Conservation (phyloP, 257 asterid species). For the Petunia secreta region DNA sequence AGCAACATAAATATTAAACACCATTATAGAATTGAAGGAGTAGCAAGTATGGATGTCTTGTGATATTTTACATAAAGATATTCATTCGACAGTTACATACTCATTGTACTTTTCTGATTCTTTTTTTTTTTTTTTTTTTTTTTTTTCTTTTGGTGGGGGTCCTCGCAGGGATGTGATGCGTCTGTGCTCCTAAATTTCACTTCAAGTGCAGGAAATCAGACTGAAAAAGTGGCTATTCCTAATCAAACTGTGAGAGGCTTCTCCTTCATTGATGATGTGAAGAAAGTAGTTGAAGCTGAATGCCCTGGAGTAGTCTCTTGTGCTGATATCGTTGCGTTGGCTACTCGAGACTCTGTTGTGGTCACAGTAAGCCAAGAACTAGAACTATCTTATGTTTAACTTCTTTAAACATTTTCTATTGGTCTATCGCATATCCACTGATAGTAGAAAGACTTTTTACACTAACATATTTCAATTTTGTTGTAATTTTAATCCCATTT, state of each 20-base stretch:
- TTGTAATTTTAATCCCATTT: not conserved
- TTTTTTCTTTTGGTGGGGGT: not conserved
- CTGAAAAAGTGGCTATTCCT: constrained; percentile 36
- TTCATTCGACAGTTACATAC: not conserved
- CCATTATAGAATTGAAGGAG: not conserved
- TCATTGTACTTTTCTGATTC: not conserved
- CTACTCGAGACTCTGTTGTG: constrained; percentile 39
- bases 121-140: not conserved
- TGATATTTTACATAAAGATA: not conserved
- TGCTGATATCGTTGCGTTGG: constrained; percentile 40
- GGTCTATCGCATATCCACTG: too few species aligned
- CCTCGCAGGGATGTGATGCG: constrained; percentile 41
- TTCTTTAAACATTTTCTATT: not conserved
- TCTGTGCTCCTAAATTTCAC: constrained; percentile 33
- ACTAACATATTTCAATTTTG: not conserved
- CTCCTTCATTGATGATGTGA: constrained; percentile 36
- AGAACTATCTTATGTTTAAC: not conserved
- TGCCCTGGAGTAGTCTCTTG: constrained; percentile 46
- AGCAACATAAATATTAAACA: too few species aligned
- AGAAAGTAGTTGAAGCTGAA: constrained; percentile 28
- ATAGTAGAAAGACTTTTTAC: too few species aligned
- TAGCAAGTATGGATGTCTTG: not conserved
- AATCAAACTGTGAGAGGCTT: constrained; percentile 37
- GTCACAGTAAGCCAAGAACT: not conserved
- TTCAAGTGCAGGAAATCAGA: constrained; percentile 24